A percentile compares a stretch with the other conserved stretches of the same genome.
phyloP scores from a whole-genome alignment of 2,329 filamentous ascomycete genomes.

The Geosmithia putterillii region DNA sequence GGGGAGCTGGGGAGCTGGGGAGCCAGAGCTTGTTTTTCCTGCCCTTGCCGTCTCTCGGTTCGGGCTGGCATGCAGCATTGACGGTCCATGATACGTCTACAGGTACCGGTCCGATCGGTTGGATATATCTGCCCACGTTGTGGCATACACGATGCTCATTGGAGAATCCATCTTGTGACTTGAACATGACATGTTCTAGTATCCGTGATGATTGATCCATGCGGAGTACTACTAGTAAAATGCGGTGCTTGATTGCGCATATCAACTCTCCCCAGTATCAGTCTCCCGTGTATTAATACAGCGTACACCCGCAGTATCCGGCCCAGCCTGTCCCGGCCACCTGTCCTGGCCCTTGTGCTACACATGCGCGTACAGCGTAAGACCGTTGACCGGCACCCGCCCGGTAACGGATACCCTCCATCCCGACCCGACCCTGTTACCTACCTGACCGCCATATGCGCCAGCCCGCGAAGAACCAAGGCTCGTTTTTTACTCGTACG shows the following conservation, averaged over 20 bases:
- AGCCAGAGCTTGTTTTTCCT: no score
- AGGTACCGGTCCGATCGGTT: background rate
- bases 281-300: no score
- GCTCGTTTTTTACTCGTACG: no score
- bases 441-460: background rate
- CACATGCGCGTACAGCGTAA: no score
- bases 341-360: background rate
- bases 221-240: no score
- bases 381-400: no score
- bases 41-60: background rate
- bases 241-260: no score
- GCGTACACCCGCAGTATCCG: no score
- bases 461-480: no score
- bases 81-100: background rate
- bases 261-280: no score
- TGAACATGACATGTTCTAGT: background rate
- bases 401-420: background rate
- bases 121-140: background rate
- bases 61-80: background rate
- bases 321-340: background rate
- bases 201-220: no score
- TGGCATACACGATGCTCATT: background rate
- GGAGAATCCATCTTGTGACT: background rate
- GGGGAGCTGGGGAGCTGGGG: background rate
- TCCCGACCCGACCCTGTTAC: no score